Evolutionary conservation across 2,329 filamentous ascomycete species (phyloP).

Genomic region (Incumbomyces lentus): DNA sequence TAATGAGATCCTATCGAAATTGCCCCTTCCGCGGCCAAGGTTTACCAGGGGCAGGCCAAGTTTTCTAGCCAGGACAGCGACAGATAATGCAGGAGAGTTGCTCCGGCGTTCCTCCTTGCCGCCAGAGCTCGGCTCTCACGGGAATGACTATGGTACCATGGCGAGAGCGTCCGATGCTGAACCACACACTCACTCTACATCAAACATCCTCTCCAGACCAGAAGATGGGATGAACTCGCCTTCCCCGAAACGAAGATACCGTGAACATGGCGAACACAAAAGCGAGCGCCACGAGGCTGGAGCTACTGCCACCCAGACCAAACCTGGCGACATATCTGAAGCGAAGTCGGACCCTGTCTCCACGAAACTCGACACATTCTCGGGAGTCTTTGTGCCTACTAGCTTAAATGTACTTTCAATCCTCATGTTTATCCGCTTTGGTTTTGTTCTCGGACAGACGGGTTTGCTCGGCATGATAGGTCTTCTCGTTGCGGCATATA

Average conservation of each 20-base stretch:
- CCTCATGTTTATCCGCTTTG: conserved; percentile 84
- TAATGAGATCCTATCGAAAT: conserved; percentile 12
- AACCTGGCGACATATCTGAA: conserved; percentile 23
- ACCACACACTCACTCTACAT: not conserved
- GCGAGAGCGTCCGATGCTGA: not conserved
- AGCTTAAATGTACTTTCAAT: conserved; percentile 82
- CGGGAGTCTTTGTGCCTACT: conserved; percentile 78
- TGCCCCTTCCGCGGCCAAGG: conserved; percentile 15
- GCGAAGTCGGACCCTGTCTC: conserved; percentile 26
- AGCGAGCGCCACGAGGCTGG: not conserved
- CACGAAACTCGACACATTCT: conserved; percentile 64
- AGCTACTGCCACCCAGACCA: conserved; percentile 1
- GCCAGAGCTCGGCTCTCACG: not conserved
- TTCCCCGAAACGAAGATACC: not conserved
- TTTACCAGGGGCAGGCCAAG: conserved; percentile 27
- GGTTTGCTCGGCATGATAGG: conserved; percentile 72
- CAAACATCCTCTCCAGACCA: not conserved
- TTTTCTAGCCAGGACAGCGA: conserved; percentile 36
- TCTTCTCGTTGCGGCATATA: conserved; percentile 63
- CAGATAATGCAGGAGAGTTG: conserved; percentile 35
- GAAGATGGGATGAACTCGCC: not conserved
- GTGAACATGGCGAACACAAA: not conserved
- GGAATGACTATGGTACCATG: not conserved
- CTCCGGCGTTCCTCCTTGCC: conserved; percentile 28
- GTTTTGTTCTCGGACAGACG: conserved; percentile 69